These are phyloP conservation scores for Mucor piriformis DNA, from an alignment of 371 early-diverging fungal genomes.

Conservation along the genomic window DNA sequence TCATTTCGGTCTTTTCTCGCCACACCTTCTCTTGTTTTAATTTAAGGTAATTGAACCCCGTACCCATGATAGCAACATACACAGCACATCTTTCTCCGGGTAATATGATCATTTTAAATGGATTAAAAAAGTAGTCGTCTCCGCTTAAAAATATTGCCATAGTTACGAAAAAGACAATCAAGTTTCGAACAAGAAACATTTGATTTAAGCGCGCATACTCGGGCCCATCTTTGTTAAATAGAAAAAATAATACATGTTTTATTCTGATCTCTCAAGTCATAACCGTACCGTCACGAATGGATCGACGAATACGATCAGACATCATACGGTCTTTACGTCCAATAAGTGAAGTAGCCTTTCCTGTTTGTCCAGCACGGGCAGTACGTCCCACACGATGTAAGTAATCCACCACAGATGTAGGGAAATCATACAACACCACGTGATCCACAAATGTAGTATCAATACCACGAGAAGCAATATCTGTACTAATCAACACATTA, in stretches of 20 bases:
- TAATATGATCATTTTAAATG: too few relatives aligned
- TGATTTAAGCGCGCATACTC: too few relatives aligned
- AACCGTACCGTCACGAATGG: slow-evolving; percentile 66
- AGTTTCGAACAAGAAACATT: too few relatives aligned
- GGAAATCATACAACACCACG: slow-evolving; percentile 95
- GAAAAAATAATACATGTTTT: not conserved
- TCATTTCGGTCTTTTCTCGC: not conserved
- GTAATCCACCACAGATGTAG: slow-evolving; percentile 90
- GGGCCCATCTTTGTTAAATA: not conserved
- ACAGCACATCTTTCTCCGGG: too few relatives aligned
- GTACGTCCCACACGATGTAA: slow-evolving; percentile 97
- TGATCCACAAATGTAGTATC: slow-evolving; percentile 92
- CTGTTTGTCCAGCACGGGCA: slow-evolving; percentile 85
- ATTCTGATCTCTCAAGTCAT: slow-evolving; percentile 30
- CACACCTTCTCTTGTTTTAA: not conserved
- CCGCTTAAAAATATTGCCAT: too few relatives aligned
- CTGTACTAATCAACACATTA: slow-evolving; percentile 87
- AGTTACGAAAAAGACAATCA: not conserved
- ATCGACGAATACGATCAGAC: slow-evolving; percentile 77
- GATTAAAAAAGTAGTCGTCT: too few relatives aligned
- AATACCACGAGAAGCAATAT: slow-evolving; percentile 92
- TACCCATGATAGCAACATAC: too few relatives aligned
- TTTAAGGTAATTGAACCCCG: too few relatives aligned
- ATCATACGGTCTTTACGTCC: slow-evolving; percentile 76
- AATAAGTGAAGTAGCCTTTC: slow-evolving; percentile 85